Evolutionary conservation across 805 yeast genomes (phyloP).

Genomic region (Candida easanensis): DNA sequence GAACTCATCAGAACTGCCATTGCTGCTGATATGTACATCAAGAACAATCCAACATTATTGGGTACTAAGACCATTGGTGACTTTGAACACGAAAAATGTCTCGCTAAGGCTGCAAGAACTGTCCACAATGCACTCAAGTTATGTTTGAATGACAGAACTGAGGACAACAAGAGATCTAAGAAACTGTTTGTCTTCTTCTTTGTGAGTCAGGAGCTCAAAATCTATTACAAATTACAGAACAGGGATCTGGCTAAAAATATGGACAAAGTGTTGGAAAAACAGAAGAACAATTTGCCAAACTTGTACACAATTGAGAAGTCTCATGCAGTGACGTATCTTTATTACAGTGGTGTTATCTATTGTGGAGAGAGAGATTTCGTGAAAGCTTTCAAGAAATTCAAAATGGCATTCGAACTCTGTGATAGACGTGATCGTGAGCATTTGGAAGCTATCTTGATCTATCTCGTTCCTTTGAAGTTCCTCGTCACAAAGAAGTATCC

Average conservation of each 20-base stretch:
- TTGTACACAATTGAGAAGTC: slow-evolving; percentile 41
- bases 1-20: slow-evolving; percentile 32
- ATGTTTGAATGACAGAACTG: slow-evolving; percentile 75
- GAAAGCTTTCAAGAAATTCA: slow-evolving; percentile 49
- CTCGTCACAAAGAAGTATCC: slow-evolving; percentile 50
- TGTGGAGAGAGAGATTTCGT: slow-evolving; percentile 62
- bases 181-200: slow-evolving; percentile 67
- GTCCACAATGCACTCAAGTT: slow-evolving; percentile 72
- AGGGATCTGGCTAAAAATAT: slow-evolving; percentile 72
- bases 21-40: slow-evolving; percentile 23
- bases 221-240: slow-evolving; percentile 65
- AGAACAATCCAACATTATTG: slow-evolving; percentile 16
- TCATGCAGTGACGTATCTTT: slow-evolving; percentile 60
- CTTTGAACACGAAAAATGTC: slow-evolving; percentile 30
- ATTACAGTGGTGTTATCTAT: slow-evolving; percentile 65
- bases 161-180: slow-evolving; percentile 47
- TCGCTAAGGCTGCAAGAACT: slow-evolving; percentile 58
- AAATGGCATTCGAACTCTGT: slow-evolving; percentile 38
- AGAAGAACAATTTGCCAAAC: slow-evolving; percentile 51
- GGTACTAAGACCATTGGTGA: slow-evolving; percentile 17
- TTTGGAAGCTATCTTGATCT: slow-evolving; percentile 42
- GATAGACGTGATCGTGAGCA: slow-evolving; percentile 19
- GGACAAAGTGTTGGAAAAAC: slow-evolving; percentile 62
- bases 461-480: slow-evolving; percentile 64
- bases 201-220: slow-evolving; percentile 63